Evolutionary conservation across 179 eudicot genomes (phyloP), one percentile per base, ranked within the genome.

Genomic region (Patellifolia procumbens): DNA sequence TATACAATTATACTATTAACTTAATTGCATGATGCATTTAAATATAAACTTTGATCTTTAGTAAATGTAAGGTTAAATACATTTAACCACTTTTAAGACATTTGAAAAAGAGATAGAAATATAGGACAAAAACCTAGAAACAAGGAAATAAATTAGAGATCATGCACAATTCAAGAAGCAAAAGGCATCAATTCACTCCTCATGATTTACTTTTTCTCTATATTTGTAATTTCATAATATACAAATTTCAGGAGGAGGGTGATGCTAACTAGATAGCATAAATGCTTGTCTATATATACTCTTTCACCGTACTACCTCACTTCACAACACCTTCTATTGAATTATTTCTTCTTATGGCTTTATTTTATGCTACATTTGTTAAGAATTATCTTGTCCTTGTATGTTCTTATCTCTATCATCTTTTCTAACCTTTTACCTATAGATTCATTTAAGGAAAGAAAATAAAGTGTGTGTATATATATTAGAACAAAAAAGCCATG

Each of bases 231-330:
- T 39, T 39, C 45, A 39, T 19, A 65, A 65, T 16, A 65, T 68
- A 45, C 56, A n/a, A 2, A 53, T 72, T 37, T 72, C n/a, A 55
- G 10, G 29, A 53, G 42, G n/a, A 35, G 3, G 75, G 32, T 59
- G 62, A 60, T 70, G 68, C 37, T 5, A 51, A n/a, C 39, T 4
- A 16, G 35, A 16, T 49, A 26, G 19, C 45, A 42, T 35, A 1
- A 59, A 37, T 69, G 17, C 60, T 28, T 35, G 71, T 28, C 55
- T 78, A 48, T 46, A 62, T 63, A 78, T 20, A 78, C 43, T 16
- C 31, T 7, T 56, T 37, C 22, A 15, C 26, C 28, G 53, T 49
- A 60, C 35, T 42, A 20, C 55, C 32, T 45, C 11, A 45, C 52
- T 26, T 42, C 71, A 39, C 42, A 35, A 59, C 11, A 73, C 43